Base-by-base conservation (phyloP, 73 alveolate species). In the Paramecium biaurelia region DNA sequence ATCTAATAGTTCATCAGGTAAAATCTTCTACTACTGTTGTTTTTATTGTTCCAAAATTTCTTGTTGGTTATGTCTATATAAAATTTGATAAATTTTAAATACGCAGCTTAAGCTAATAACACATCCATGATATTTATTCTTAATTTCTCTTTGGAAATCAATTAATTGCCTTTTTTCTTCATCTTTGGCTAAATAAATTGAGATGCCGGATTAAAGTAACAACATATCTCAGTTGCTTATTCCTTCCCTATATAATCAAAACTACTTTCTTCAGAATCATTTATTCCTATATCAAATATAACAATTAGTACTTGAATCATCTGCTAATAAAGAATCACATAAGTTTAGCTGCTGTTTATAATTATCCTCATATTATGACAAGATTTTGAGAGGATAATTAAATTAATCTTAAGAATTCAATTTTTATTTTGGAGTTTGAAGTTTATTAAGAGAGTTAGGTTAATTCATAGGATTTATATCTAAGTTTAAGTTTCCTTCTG, bases 231-330 rank as follows among this genome's bases (percentile, higher is more conserved):
- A 42, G 90, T 79, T 18, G 90, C 90, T 79, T 79, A 79, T n/a
- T 79, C 90, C 18, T 79, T 79, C 10, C 90, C 90, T 23, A 0
- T 79, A 45, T 43, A 79, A 24, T 41, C 90, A 79, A 79, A 79
- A 79, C 90, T 79, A 6, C 90, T 79, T 43, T 79, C 90, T 24
- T 79, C 90, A 30, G 90, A 79, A 79, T 79, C 90, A 43, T 79
- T 79, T 21, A 79, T 35, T 45, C 87, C 87, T 74, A 74, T 10
- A 74, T 28, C 1, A 15, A 18, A 18, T 53, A 15, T 74, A 14
- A 21, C 34, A 9, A 74, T 74, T 14, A 34, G 18, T 74, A 74
- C 90, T 79, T 41, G 90, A 79, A 79, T 79, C 90, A 42, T 79
- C 90, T 11, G 90, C 90, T 4, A 43, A 45, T 45, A 79, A n/a